Base-by-base conservation (phyloP, 2,329 filamentous ascomycete species). In the Alternaria brassicicola region DNA sequence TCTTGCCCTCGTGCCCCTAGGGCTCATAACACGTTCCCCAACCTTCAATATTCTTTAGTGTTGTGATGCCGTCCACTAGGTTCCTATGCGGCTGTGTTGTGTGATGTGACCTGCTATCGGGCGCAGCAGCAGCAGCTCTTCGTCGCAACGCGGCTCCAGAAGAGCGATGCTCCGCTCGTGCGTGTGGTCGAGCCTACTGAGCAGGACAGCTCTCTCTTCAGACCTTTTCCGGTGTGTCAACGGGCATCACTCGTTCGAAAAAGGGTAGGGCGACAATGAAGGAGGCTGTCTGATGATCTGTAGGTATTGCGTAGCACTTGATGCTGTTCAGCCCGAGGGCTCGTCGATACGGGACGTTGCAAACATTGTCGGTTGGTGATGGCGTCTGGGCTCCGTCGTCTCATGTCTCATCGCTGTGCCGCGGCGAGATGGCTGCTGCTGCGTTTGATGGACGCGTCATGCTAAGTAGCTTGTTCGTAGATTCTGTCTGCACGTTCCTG, bases 381-480 rank as follows among this genome's bases (percentile, higher is more conserved):
- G n/a, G 43, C 50, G 47, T 55, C 46, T 57, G 52, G 55, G 52
- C 55, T 63, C 49, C 39, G 38, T 59, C 55, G 52, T 61, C 57
- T 35, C 54, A 33, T 64, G 17, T 61, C 35, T 45, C 48, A 42
- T 62, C 57, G 54, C 59, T 54, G 52, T 66, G 33, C 56, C 38
- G 48, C 39, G 31, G 48, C 58, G 55, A 60, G 54, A 61, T 66
- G 52, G 41, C 61, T 62, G 48, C 36, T 46, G 51, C 55, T 62
- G 47, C 49, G 19, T 62, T 63, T 41, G 36, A 36, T 63, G 41
- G 53, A 33, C 49, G 58, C 43, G 47, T 52, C 43, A 52, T 66
- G 21, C 54, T 52, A 45, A 48, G 59, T 61, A 61, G 56, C 61
- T 60, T 62, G 52, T 51, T 66, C 55, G 47, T 46, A 55, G 17